Evolutionary conservation across 2,329 filamentous ascomycete species (phyloP).

Genomic region (Fusarium secorum): DNA sequence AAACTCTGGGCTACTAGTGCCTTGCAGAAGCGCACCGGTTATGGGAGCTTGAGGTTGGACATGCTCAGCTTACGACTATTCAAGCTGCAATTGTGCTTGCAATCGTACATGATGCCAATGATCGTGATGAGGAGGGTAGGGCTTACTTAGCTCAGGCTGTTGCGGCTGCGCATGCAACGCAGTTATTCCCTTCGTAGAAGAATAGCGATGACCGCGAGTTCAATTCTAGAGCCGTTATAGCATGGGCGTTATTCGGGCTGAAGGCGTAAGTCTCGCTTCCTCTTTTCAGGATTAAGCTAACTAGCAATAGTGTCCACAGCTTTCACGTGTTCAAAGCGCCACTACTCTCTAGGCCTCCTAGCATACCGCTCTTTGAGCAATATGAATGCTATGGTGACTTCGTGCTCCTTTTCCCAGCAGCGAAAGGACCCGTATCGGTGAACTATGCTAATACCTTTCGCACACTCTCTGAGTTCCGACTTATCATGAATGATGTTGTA

Average conservation of each 20-base stretch:
- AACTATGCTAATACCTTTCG: neutral
- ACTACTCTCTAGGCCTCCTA: neutral
- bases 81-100: neutral
- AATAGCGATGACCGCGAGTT: neutral
- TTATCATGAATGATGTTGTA: neutral
- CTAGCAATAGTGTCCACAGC: neutral
- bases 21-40: neutral
- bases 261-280: neutral
- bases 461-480: neutral
- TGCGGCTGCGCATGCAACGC: neutral
- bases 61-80: neutral
- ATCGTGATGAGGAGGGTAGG: neutral
- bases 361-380: neutral
- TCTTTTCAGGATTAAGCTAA: accelerated
- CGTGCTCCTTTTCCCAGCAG: neutral
- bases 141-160: neutral
- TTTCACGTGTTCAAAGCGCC: neutral
- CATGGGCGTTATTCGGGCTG: neutral
- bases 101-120: neutral
- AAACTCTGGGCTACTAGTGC: neutral
- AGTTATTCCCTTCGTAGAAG: neutral
- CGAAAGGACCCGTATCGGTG: neutral
- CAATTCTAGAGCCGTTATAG: neutral
- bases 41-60: neutral
- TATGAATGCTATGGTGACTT: neutral